Percentiles rank a stretch among this genome's conserved stretches.
phyloP scores from a whole-genome alignment of 2,329 filamentous ascomycete species.

The Blastomyces parvus region DNA sequence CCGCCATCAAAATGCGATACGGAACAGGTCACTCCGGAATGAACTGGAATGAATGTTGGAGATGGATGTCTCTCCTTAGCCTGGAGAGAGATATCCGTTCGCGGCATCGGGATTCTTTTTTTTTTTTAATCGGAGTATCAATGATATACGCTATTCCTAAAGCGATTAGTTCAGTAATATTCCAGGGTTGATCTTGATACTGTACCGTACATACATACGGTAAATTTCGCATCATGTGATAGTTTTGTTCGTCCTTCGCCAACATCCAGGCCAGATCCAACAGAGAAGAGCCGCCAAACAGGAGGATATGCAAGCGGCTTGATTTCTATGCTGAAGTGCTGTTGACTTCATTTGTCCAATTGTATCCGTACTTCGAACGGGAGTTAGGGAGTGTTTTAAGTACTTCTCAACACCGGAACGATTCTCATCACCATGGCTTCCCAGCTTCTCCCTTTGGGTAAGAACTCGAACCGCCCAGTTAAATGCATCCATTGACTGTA shows the following conservation, averaged over 20 bases:
- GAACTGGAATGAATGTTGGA: not conserved
- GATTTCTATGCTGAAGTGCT: not conserved
- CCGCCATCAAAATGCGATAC: not conserved
- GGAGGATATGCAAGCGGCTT: not conserved
- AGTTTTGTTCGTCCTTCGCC: not conserved
- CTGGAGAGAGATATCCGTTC: not conserved
- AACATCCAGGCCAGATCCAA: not conserved
- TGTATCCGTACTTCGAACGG: not conserved
- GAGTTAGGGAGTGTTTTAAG: not conserved
- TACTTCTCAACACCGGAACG: not conserved
- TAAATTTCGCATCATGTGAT: not conserved
- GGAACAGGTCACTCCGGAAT: not conserved
- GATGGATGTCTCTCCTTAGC: not conserved
- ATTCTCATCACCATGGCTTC: slow-evolving; percentile 49
- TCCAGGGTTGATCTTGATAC: too few relatives aligned
- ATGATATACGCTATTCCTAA: not conserved
- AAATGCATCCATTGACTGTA: slow-evolving; percentile 10
- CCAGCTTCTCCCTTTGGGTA: slow-evolving; percentile 63
- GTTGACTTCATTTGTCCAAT: not conserved
- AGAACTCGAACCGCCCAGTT: slow-evolving; percentile 15
- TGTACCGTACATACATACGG: not conserved
- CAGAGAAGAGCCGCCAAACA: not conserved
- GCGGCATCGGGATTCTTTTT: not conserved
- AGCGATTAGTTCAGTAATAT: not conserved
- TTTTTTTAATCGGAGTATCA: not conserved